phyloP scores from a whole-genome alignment of 805 yeast species.

The Citeromyces nyonsensis region DNA sequence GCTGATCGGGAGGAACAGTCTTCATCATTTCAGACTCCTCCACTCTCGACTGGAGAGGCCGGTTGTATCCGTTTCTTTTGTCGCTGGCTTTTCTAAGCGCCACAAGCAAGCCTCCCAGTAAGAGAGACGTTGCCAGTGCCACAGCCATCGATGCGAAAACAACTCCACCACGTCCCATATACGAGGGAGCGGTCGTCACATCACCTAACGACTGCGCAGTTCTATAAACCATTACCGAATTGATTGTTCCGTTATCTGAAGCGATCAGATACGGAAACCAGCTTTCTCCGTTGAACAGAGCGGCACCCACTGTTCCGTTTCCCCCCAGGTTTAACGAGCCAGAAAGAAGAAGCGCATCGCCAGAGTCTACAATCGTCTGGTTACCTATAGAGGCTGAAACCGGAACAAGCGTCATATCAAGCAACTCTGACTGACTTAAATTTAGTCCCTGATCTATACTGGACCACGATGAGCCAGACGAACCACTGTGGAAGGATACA shows the following conservation, averaged over 20 bases:
- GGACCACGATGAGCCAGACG: constrained; percentile 33
- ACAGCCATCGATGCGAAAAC: constrained; percentile 57
- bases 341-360: constrained; percentile 33
- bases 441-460: constrained; percentile 21
- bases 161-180: constrained; percentile 41
- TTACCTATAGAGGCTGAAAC: constrained; percentile 11
- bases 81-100: constrained; percentile 15
- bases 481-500: constrained; percentile 21
- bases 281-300: constrained; percentile 42
- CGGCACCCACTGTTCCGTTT: constrained; percentile 46
- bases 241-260: constrained; percentile 11
- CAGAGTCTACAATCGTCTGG: constrained; percentile 22
- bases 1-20: constrained; percentile 44
- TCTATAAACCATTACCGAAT: constrained; percentile 12
- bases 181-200: background rate
- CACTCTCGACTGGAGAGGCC: constrained; percentile 34
- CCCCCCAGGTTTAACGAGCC: constrained; percentile 34
- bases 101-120: constrained; percentile 24
- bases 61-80: constrained; percentile 15
- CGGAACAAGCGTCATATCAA: constrained; percentile 13
- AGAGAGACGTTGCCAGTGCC: constrained; percentile 33
- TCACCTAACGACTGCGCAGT: constrained; percentile 6
- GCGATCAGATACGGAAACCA: constrained; percentile 59
- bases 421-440: constrained; percentile 28
- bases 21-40: constrained; percentile 46